These are phyloP conservation scores for Hypoxylon fragiforme DNA, from an alignment of 495 filamentous ascomycete genomes.

Conservation along the genomic window DNA sequence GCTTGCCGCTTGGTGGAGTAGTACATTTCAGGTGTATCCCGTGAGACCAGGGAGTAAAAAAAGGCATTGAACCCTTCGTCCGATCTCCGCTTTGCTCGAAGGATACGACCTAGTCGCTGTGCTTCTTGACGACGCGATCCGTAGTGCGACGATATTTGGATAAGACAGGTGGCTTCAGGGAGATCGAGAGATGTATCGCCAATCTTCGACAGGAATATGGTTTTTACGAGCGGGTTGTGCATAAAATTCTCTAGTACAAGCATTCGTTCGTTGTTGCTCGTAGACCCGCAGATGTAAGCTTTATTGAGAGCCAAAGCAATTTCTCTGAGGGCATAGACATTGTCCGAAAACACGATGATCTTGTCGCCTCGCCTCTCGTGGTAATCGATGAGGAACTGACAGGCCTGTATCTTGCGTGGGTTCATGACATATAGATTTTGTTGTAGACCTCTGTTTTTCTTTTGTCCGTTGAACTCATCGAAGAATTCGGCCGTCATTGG, in stretches of 20 bases:
- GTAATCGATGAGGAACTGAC: conserved; percentile 95
- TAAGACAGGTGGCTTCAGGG: conserved; percentile 94
- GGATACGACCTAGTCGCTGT: conserved; percentile 90
- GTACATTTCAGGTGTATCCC: conserved; percentile 97
- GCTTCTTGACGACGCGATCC: conserved; percentile 97
- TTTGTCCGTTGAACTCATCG: conserved; percentile 75
- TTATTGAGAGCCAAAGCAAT: conserved; percentile 87
- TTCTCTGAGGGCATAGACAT: conserved; percentile 87
- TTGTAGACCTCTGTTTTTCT: conserved; percentile 55
- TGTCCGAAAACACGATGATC: conserved; percentile 98
- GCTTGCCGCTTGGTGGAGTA: conserved; percentile 97
- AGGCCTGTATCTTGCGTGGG: conserved; percentile 93
- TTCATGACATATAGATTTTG: conserved; percentile 96
- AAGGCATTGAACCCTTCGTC: conserved; percentile 99
- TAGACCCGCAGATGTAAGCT: conserved; percentile 92
- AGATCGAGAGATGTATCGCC: conserved; percentile 97
- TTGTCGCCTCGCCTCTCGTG: conserved; percentile 97
- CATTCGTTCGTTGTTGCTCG: conserved; percentile 82
- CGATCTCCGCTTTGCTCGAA: conserved; percentile 92
- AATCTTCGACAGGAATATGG: conserved; percentile 96
- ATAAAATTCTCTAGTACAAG: conserved; percentile 95
- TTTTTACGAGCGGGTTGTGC: conserved; percentile 89
- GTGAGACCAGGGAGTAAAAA: conserved; percentile 96
- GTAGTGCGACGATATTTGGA: conserved; percentile 98
- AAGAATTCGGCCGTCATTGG: conserved; percentile 99